Conservation (phyloP, 192 early-diverging fungal genomes). For the Coemansia reversa region DNA sequence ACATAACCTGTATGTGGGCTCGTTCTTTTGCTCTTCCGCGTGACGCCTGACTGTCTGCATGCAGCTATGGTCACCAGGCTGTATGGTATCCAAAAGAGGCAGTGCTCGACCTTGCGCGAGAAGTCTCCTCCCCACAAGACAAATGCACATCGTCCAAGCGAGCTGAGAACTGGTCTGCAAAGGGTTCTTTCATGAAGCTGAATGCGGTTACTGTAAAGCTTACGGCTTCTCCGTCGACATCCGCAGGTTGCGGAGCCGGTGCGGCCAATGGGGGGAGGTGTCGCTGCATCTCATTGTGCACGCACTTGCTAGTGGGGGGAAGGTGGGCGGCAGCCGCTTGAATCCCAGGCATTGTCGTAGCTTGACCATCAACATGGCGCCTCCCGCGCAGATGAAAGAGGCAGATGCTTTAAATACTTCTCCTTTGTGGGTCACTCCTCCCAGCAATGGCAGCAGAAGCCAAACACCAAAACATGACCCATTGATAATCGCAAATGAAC, state of each 20-base stretch:
- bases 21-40: neutral
- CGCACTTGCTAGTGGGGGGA: neutral
- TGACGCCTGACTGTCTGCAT: neutral
- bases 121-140: neutral
- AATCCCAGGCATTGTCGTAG: neutral
- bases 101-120: neutral
- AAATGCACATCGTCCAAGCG: neutral
- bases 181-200: neutral
- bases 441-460: neutral
- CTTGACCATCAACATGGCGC: neutral
- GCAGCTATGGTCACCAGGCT: neutral
- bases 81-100: neutral
- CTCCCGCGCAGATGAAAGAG: neutral
- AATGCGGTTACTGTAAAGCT: neutral
- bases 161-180: neutral
- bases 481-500: neutral
- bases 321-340: neutral
- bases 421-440: neutral
- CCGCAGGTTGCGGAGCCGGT: neutral
- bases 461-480: neutral
- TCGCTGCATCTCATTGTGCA: neutral
- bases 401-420: neutral
- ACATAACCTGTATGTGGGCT: neutral
- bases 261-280: neutral
- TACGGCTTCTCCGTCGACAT: neutral